Conservation (phyloP, 2,329 filamentous ascomycete genomes). For the Fusarium mundagurra region DNA sequence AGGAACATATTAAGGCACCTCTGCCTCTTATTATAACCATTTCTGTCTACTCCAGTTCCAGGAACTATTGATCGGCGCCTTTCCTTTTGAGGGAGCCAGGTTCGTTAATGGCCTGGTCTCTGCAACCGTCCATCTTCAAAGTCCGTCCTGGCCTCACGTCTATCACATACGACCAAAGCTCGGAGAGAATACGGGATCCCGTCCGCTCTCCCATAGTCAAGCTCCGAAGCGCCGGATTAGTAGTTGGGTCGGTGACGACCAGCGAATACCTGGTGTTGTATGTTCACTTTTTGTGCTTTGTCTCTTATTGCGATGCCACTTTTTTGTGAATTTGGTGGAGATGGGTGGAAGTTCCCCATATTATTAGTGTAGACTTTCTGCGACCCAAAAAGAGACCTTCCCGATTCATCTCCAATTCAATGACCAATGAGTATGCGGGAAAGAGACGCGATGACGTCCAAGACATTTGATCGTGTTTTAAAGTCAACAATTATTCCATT, state of each 20-base stretch:
- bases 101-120: background rate
- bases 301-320: background rate
- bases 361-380: background rate
- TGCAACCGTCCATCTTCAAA: background rate
- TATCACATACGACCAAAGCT: slow-evolving; percentile 15
- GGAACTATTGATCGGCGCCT: background rate
- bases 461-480: background rate
- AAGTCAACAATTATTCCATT: slow-evolving; percentile 15
- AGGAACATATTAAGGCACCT: background rate
- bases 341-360: background rate
- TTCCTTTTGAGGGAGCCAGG: background rate
- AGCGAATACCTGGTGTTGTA: slow-evolving; percentile 17
- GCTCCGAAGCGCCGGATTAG: slow-evolving; percentile 18
- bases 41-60: background rate
- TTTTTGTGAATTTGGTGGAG: background rate
- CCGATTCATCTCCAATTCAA: background rate
- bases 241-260: slow-evolving; percentile 17
- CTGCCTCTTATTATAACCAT: background rate
- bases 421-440: background rate
- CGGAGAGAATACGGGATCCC: slow-evolving; percentile 18
- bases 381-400: background rate
- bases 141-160: background rate
- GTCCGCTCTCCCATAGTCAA: slow-evolving; percentile 16
- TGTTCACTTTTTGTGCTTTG: background rate
- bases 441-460: background rate